Percentiles rank a stretch among this genome's conserved stretches.
phyloP scores from a whole-genome alignment of 768 basidiomycete genomes.

The Tylopilus rubrobrunneus region DNA sequence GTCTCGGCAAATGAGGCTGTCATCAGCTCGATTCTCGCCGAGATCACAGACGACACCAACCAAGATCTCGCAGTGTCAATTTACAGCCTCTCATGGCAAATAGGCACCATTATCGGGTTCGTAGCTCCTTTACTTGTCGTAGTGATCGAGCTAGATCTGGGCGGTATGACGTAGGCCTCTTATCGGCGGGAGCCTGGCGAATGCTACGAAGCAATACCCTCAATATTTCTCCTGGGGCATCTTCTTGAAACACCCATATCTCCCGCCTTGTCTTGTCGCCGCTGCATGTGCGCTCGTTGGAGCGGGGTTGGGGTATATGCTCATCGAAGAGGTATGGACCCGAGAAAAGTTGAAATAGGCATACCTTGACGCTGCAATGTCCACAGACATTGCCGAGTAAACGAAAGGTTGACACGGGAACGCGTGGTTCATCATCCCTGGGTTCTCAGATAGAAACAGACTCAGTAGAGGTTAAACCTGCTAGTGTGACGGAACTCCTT shows the following conservation, averaged over 20 bases:
- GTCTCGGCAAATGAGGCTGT: conserved; percentile 61
- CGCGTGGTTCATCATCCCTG: neutral
- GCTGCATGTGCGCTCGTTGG: conserved; percentile 8
- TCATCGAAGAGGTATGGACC: conserved; percentile 21
- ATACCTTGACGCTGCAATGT: neutral
- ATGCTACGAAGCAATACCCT: conserved; percentile 12
- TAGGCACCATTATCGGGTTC: conserved; percentile 54
- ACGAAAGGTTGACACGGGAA: neutral
- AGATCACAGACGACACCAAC: conserved; percentile 61
- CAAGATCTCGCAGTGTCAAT: conserved; percentile 56
- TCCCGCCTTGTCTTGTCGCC: conserved; percentile 15
- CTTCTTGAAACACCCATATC: conserved; percentile 16
- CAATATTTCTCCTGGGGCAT: conserved; percentile 8
- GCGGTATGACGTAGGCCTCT: conserved; percentile 8
- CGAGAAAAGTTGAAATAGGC: neutral
- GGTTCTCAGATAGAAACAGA: neutral
- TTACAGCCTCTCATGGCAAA: conserved; percentile 53
- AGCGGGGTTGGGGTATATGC: conserved; percentile 9
- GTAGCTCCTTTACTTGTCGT: neutral
- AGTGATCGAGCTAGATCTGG: neutral
- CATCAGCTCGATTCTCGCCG: conserved; percentile 55
- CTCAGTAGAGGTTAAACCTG: conserved; percentile 8
- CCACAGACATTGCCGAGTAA: conserved; percentile 17
- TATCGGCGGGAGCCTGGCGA: conserved; percentile 16
- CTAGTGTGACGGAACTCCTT: conserved; percentile 35